Evolutionary conservation across 371 early-diverging fungal species (phyloP), one percentile per base, ranked within the genome.

Genomic region (Mortierella sp.): DNA sequence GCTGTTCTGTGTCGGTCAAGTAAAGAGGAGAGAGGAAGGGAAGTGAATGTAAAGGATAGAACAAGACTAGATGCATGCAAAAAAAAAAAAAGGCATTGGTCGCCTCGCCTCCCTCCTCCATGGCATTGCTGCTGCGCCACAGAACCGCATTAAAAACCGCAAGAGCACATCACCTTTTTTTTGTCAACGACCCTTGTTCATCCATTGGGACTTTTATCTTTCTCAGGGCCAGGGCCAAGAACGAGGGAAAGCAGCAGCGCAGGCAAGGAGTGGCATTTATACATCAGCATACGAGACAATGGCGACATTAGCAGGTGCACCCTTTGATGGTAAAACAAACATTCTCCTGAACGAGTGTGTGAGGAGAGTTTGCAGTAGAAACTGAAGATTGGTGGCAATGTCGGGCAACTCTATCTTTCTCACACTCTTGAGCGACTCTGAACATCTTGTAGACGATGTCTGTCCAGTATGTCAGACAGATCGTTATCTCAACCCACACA

Each of bases 381-480:
- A 62, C 62, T 64, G 68, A 68, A 68, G 52, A 43, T 25, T 26
- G 61, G 26, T 26, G 28, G 26, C 61, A 26, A 46, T 47, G 5
- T 23, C 5, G 46, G 12, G 14, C 16, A n/a, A 50, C 21, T 57
- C 15, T 50, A 21, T 43, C 4, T 28, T n/a, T n/a, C 15, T 62
- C 37, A 37, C 37, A 37, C 37, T 37, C 37, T 37, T 37, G 37
- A 9, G 37, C 5, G 37, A 5, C 37, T 9, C 9, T 9, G 3
- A 37, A 15, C 53, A 12, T 26, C 11, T 48, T 28, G 15, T 68
- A 79, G 79, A 97, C 77, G 96, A 96, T 66, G 86, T 87, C 30
- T 99, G 99, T 70, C 99, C 98, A 23, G 94, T 97, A 7, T 99
- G 99, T 84, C 94, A 94, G 73, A 94, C 94, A 68, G 95, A 96